phyloP scores from a whole-genome alignment of 805 yeast genomes.

The Metschnikowia colocasiae region DNA sequence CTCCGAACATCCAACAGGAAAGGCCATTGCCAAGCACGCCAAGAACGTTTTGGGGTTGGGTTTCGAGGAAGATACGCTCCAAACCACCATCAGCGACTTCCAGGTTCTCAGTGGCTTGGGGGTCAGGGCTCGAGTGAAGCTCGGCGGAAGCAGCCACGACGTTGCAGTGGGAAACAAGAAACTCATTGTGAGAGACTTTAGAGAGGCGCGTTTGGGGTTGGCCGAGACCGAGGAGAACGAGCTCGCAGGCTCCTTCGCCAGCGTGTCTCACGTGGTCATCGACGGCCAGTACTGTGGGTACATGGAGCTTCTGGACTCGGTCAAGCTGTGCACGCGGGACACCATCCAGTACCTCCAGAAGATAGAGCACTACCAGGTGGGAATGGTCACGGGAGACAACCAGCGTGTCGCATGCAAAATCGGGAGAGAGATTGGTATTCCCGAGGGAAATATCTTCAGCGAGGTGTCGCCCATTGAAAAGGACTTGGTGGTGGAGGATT shows the following conservation, averaged over 20 bases:
- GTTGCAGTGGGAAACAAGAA: conserved; percentile 50
- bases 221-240: conserved; percentile 11
- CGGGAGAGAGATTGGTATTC: conserved; percentile 67
- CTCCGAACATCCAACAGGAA: conserved; percentile 88
- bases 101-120: conserved; percentile 45
- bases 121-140: conserved; percentile 34
- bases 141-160: conserved; percentile 1
- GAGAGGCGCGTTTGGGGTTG: conserved; percentile 11
- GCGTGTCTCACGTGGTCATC: conserved; percentile 56
- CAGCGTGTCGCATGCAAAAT: conserved; percentile 56
- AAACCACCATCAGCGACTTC: conserved; percentile 30
- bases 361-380: conserved; percentile 55
- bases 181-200: conserved; percentile 30
- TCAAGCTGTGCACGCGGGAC: conserved; percentile 61
- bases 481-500: conserved; percentile 56
- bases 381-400: conserved; percentile 90
- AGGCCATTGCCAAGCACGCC: conserved; percentile 52
- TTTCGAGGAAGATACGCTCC: conserved; percentile 31
- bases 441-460: conserved; percentile 60
- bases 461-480: conserved; percentile 77
- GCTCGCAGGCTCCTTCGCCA: conserved; percentile 29
- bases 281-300: conserved; percentile 59
- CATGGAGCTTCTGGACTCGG: conserved; percentile 61
- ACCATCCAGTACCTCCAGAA: conserved; percentile 54
- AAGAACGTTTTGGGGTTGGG: conserved; percentile 23